Evolutionary conservation across 768 basidiomycete species (phyloP), one percentile per base, ranked within the genome.

Genomic region (Leucocoprinus leucothites): DNA sequence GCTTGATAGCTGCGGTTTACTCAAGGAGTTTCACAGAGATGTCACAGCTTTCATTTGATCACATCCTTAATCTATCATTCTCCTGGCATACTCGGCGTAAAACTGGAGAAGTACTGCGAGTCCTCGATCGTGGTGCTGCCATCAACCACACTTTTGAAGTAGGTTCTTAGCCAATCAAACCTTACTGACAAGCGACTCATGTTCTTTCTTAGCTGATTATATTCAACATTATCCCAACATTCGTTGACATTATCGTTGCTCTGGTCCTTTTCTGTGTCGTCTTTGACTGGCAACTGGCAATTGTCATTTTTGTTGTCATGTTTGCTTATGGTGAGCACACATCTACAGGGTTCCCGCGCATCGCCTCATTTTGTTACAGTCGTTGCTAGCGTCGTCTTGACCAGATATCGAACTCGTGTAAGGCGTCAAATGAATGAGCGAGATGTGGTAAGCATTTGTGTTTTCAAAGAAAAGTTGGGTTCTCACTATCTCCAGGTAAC

Each of bases 21-120:
- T 28, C 41, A 46, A 19, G 18, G 51, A 3, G 56, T 31, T 26
- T 49, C 22, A 16, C 60, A 86, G 90, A 91, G 69, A 94, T 96
- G 92, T 87, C 87, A 1, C 79, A 85, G 62, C 74, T 94, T 50
- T 88, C 92, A 9, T 91, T 90, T 70, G 83, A 94, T 57, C 94
- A 96, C 63, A 71, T 97, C 1, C 77, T 98, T 9, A 89, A 91
- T 58, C 82, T 98, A 3, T 91, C 90, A 1, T 85, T 94, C 59
- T 80, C 87, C 3, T 93, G 87, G 80, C 92, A 88, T 65, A 89
- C 82, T 4, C 86, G 80, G 52, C 79, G 86, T 46, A 94, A 89
- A 74, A 91, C 93, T 1, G 94, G 92, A 24, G 91, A 94, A 64
- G 78, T 93, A 9, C 76, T 94, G 11, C 82, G 88, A 19, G 90